Evolutionary conservation across 208 protist species (phyloP), one percentile per base, ranked within the genome.

Genomic region (Sergeia podlipaevii): DNA sequence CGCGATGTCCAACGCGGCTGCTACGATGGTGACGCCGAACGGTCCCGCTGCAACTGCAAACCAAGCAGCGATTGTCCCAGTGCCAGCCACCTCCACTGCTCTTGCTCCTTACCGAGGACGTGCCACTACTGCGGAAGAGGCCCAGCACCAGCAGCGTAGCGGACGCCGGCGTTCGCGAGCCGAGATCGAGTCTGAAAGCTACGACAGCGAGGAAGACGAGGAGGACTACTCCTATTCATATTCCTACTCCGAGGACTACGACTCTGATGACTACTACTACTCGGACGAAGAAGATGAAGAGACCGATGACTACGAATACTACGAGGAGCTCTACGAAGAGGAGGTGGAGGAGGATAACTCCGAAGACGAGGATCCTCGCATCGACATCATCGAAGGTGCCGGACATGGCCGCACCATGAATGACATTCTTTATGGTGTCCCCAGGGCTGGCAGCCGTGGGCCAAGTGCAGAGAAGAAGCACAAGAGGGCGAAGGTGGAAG

Each of bases 331-430:
- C 48, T 75, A 80, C 36, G 73, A 85, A 46, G 69, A 84, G 39
- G 74, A 89, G 30, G 64, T 82, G 10, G 74, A 84, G 43, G 71
- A 84, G 42, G 74, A 82, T 28, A 79, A 91, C 18, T 68, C 79
- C 13, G 64, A 75, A 13, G 77, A 88, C 20, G 84, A 91, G 45
- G 77, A 82, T 30, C 84, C 84, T 11, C 77, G 69, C 36, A 91
- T 91, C 64, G 60, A 87, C 51, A 76, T 91, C 47, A 86, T 91
- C 65, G 65, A 67, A 5, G 79, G 74, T 24, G 37, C 47, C 29
- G 53, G 61, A 4, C 70, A 85, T 52, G 65, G 70, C 10, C 43
- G 65, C 45, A 71, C 72, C 0, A 39, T 80, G 30, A 53, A 70
- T 43, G 70, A 91, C 44, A 85, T 84, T 41, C 66, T 88, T 37